phyloP scores from a whole-genome alignment of 2,329 filamentous ascomycete species.

The Neonectria coccinea region DNA sequence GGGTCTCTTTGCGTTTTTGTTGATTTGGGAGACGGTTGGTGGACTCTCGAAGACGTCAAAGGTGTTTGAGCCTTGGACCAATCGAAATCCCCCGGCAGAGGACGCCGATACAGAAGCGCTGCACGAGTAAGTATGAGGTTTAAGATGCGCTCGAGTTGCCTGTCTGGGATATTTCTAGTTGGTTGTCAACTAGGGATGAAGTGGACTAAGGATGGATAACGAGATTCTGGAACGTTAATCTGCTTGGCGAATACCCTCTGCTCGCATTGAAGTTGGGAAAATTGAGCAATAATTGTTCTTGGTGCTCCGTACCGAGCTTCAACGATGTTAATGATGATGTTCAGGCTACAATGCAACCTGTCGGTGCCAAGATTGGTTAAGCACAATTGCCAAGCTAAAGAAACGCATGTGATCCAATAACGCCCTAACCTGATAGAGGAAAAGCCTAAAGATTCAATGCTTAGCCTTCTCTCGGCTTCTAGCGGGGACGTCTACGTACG shows the following conservation, averaged over 20 bases:
- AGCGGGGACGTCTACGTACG: not conserved
- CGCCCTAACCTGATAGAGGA: not conserved
- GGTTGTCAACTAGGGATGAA: no score
- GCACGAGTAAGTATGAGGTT: not conserved
- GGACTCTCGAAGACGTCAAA: conserved; percentile 47
- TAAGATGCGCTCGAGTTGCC: not conserved
- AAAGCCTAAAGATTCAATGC: not conserved
- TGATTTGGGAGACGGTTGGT: conserved; percentile 59
- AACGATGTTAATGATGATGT: not conserved
- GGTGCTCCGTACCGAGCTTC: not conserved
- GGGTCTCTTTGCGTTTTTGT: conserved; percentile 55
- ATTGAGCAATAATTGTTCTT: conserved; percentile 2
- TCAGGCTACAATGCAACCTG: not conserved
- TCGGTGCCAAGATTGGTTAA: conserved; percentile 20
- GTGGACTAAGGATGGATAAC: not conserved
- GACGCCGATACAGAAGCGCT: conserved; percentile 33
- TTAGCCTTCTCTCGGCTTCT: not conserved
- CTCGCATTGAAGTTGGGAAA: conserved; percentile 4
- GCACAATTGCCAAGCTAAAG: conserved; percentile 19
- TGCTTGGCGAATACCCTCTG: conserved; percentile 12
- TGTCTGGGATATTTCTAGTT: no score
- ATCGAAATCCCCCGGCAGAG: conserved; percentile 45
- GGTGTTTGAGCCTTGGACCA: conserved; percentile 51
- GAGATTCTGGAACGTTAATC: not conserved
- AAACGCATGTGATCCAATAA: conserved; percentile 10